Evolutionary conservation across 2,329 filamentous ascomycete genomes (phyloP), one percentile per base, ranked within the genome.

Genomic region (Elsinoe ampelina): DNA sequence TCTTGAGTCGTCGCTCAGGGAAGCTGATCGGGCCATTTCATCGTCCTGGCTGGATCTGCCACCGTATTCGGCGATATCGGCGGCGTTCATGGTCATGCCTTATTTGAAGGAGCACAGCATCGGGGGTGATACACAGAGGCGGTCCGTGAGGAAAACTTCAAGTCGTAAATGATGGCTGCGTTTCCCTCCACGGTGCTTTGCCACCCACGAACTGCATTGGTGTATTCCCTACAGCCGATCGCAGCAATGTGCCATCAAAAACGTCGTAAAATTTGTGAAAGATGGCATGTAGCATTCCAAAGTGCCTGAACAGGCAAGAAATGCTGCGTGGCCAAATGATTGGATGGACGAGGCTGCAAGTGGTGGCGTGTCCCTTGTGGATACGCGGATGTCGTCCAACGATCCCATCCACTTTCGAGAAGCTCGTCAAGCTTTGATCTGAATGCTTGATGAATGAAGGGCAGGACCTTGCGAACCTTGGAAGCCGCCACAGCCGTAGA

Each of bases 1-100:
- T 15, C 41, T 36, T 11, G 54, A 56, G 26, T 47, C 54, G 20
- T 56, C 39, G 52, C 52, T 55, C 52, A 22, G 11, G 6, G 26
- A 55, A 11, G 38, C 20, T 15, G 52, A 55, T 17, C 38, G 38
- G 10, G 13, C 35, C 7, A 11, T 13, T n/a, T 17, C 52, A 30
- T 42, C 36, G 19, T 55, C 52, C 20, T 43, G 20, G 13, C 48
- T 52, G 10, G n/a, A 17, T 17, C 52, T 13, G 20, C 15, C 11
- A 22, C 19, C 38, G 32, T 43, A 36, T 45, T 45, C 38, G 22
- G 26, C 38, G 12, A 43, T 52, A 13, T 36, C 48, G 32, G 22
- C 19, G 17, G 39, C 48, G 26, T 52, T 34, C 48, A 52, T 52
- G 11, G n/a, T 41, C 38, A 30, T 30, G 26, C 8, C 4, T 8